phyloP scores from a whole-genome alignment of 208 protist species.

The Leishmania mexicana region DNA sequence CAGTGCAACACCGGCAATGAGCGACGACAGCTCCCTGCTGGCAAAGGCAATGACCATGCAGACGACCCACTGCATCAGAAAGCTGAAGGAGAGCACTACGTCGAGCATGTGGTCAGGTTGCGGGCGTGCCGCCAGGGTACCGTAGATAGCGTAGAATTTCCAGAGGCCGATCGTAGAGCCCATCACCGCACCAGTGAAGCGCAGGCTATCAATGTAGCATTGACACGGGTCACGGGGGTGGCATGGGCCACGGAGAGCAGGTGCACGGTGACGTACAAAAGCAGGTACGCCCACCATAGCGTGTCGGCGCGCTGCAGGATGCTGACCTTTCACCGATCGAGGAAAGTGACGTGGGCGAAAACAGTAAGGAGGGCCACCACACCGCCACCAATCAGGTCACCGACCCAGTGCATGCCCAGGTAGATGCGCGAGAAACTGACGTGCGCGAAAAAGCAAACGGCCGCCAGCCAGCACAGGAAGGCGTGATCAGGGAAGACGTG shows the following conservation, averaged over 20 bases:
- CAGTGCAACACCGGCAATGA: slow-evolving; percentile 32
- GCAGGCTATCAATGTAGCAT: slow-evolving; percentile 77
- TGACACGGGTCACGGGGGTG: slow-evolving; percentile 61
- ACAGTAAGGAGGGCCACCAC: slow-evolving; percentile 42
- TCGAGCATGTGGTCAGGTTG: slow-evolving; percentile 18
- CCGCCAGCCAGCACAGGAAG: slow-evolving; percentile 47
- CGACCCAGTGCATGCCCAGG: slow-evolving; percentile 83
- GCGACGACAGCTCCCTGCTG: slow-evolving; percentile 48
- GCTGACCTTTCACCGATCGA: slow-evolving; percentile 34
- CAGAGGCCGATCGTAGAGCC: slow-evolving; percentile 51
- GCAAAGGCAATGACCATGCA: slow-evolving; percentile 46
- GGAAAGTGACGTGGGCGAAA: slow-evolving; percentile 46
- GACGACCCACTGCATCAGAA: slow-evolving; percentile 44
- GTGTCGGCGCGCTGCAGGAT: slow-evolving; percentile 21
- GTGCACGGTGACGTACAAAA: slow-evolving; percentile 44
- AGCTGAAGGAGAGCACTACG: slow-evolving; percentile 32
- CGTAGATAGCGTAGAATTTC: slow-evolving; percentile 36
- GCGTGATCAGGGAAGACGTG: slow-evolving; percentile 39
- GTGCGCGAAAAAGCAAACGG: slow-evolving; percentile 45
- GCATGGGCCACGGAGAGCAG: slow-evolving; percentile 47
- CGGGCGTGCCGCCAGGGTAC: slow-evolving; percentile 24
- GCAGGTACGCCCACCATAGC: slow-evolving; percentile 40
- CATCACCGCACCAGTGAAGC: slow-evolving; percentile 55
- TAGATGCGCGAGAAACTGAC: slow-evolving; percentile 67
- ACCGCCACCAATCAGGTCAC: slow-evolving; percentile 61